Evolutionary conservation across 164 flowering plant genomes (phyloP), one percentile per base, ranked within the genome.

Genomic region (Kalanchoe fedtschenkoi): DNA sequence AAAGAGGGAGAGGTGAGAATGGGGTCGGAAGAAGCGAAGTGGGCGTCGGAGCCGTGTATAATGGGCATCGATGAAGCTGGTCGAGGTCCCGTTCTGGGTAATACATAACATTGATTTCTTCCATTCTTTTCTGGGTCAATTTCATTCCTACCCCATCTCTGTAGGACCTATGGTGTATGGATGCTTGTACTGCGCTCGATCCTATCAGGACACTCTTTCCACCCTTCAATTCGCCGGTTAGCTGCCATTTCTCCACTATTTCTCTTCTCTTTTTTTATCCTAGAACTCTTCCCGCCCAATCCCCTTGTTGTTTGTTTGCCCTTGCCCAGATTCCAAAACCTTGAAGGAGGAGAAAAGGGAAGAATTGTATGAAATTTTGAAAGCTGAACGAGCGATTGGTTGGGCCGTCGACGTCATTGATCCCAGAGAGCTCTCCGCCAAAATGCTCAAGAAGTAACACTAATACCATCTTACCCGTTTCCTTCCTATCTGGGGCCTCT

Each of bases 31-130:
- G 56, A 76, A 2, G 91, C 91, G 21, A 60, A 77, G 65, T 92
- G 96, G 97, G 87, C 83, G 5, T 80, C 90, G 2, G 33, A 82
- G 73, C 87, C 98, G 44, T 92, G 98, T 80, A 83, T 92, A 1
- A 88, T 89, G 98, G 98, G 98, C 64, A 89, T 92, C 60, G 98
- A 92, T 62, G 98, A 92, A 78, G 98, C 98, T 63, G 98, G 96
- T 9, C 78, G 98, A 62, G 98, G 98, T 63, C 98, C 98, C 65
- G 97, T 92, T 66, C 64, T 92, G 75, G 98, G 98, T 91, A 29
- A 14, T 9, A 16, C 47, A 44, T 59, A n/a, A 30, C 34, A 37
- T 43, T 61, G 43, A 41, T 60, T 6, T 21, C 56, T 58, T 16
- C 7, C 3, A 1, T 43, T 63, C 53, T 8, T 16, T 41, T 11